Percentiles rank a stretch among this genome's conserved stretches.
phyloP scores from a whole-genome alignment of 1,284 basidiomycete species.

The Trichosporon sp. region DNA sequence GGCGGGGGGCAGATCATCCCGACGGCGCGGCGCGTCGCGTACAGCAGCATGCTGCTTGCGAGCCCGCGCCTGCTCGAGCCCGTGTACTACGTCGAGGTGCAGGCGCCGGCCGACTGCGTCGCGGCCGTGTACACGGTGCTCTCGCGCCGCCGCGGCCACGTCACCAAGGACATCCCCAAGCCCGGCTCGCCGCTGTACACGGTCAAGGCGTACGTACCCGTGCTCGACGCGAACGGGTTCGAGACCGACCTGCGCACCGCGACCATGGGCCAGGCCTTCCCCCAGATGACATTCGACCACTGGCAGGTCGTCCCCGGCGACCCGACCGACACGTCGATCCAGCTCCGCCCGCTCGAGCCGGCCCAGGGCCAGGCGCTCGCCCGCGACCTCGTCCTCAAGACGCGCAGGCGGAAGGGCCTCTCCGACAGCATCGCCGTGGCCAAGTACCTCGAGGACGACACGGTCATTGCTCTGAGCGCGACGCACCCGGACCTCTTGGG shows the following conservation, averaged over 20 bases:
- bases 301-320: slow-evolving; percentile 99
- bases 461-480: slow-evolving; percentile 70
- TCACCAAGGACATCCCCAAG: slow-evolving; percentile 95
- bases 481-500: slow-evolving; percentile 84
- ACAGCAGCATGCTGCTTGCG: slow-evolving; percentile 97
- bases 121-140: slow-evolving; percentile 97
- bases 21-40: slow-evolving; percentile 91
- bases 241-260: slow-evolving; percentile 96
- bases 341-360: slow-evolving; percentile 90
- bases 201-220: slow-evolving; percentile 94
- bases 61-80: slow-evolving; percentile 92
- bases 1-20: slow-evolving; percentile 98
- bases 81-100: slow-evolving; percentile 96
- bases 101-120: slow-evolving; percentile 96
- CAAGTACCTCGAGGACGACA: slow-evolving; percentile 87
- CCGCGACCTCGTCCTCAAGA: slow-evolving; percentile 91
- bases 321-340: slow-evolving; percentile 92
- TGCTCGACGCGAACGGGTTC: slow-evolving; percentile 97
- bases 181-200: slow-evolving; percentile 96
- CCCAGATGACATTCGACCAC: slow-evolving; percentile 92
- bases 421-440: slow-evolving; percentile 90
- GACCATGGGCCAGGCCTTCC: slow-evolving; percentile 97
- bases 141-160: slow-evolving; percentile 91
- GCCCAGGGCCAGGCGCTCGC: slow-evolving; percentile 90
- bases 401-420: slow-evolving; percentile 88